phyloP scores from a whole-genome alignment of 192 early-diverging fungal species.

The Entophlyctis luteolus region DNA sequence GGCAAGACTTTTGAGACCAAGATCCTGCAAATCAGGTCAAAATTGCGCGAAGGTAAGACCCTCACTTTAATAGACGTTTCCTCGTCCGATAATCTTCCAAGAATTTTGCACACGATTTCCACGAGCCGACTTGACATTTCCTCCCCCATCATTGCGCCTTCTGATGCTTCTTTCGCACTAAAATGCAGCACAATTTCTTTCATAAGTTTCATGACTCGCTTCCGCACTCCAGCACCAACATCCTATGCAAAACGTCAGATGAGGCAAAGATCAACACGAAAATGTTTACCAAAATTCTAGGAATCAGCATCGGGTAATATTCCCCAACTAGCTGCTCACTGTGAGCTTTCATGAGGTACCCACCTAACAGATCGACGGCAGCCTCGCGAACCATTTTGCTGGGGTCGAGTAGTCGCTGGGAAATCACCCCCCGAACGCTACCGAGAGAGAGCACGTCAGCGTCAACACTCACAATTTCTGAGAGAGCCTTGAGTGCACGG shows the following conservation, averaged over 20 bases:
- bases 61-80: slow-evolving; percentile 45
- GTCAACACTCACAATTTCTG: slow-evolving; percentile 66
- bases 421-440: slow-evolving; percentile 67
- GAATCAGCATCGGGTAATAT: slow-evolving; percentile 78
- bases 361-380: slow-evolving; percentile 82
- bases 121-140: slow-evolving; percentile 8
- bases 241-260: slow-evolving; percentile 50
- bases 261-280: neutral
- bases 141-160: neutral
- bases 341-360: slow-evolving; percentile 59
- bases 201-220: slow-evolving; percentile 76
- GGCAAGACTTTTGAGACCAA: slow-evolving; percentile 65
- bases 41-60: neutral
- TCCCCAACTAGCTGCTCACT: slow-evolving; percentile 61
- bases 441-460: slow-evolving; percentile 58
- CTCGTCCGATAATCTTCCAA: slow-evolving; percentile 41
- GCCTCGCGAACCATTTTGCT: slow-evolving; percentile 86
- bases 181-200: slow-evolving; percentile 60
- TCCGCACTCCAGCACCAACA: slow-evolving; percentile 81
- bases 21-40: slow-evolving; percentile 43
- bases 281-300: slow-evolving; percentile 65
- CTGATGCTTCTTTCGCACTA: neutral
- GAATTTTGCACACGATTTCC: slow-evolving; percentile 33
- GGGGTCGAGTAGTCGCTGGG: slow-evolving; percentile 72
- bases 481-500: slow-evolving; percentile 75